A percentile compares a stretch with the other conserved stretches of the same genome.
These are phyloP conservation scores for Saccharomyces hybrid DNA, from an alignment of 1,139 yeast genomes.

Conservation along the genomic window DNA sequence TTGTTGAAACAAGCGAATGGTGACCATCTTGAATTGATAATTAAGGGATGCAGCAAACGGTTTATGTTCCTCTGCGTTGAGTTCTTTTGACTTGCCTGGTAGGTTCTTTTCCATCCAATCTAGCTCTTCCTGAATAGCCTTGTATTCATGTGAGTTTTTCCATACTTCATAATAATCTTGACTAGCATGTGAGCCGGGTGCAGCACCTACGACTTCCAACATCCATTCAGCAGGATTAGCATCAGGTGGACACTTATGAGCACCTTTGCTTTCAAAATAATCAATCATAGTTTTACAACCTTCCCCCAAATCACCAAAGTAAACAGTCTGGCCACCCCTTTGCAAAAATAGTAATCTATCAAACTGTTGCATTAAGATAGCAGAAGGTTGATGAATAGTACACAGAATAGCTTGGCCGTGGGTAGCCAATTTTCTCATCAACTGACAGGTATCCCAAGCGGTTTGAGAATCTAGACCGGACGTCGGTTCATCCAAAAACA, in stretches of 20 bases:
- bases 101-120: slow-evolving; percentile 41
- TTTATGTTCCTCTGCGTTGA: slow-evolving; percentile 27
- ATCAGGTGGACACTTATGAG: slow-evolving; percentile 53
- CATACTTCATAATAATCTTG: slow-evolving; percentile 62
- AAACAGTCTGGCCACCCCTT: slow-evolving; percentile 70
- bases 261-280: slow-evolving; percentile 66
- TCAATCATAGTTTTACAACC: slow-evolving; percentile 52
- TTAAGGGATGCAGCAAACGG: slow-evolving; percentile 35
- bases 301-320: slow-evolving; percentile 71
- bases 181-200: slow-evolving; percentile 63
- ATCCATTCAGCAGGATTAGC: slow-evolving; percentile 85
- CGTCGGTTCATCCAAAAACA: slow-evolving; percentile 88
- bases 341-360: slow-evolving; percentile 67
- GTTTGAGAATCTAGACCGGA: slow-evolving; percentile 91
- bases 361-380: slow-evolving; percentile 66
- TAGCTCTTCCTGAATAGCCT: slow-evolving; percentile 38
- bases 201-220: slow-evolving; percentile 74
- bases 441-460: slow-evolving; percentile 77
- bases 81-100: slow-evolving; percentile 31
- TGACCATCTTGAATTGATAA: slow-evolving; percentile 46
- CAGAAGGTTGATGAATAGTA: slow-evolving; percentile 82
- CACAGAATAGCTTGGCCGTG: slow-evolving; percentile 80
- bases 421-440: slow-evolving; percentile 66
- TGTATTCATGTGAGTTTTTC: slow-evolving; percentile 51
- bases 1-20: slow-evolving; percentile 47